Conservation (phyloP, 495 filamentous ascomycete species). For the Xanthoparmelia taractica region DNA sequence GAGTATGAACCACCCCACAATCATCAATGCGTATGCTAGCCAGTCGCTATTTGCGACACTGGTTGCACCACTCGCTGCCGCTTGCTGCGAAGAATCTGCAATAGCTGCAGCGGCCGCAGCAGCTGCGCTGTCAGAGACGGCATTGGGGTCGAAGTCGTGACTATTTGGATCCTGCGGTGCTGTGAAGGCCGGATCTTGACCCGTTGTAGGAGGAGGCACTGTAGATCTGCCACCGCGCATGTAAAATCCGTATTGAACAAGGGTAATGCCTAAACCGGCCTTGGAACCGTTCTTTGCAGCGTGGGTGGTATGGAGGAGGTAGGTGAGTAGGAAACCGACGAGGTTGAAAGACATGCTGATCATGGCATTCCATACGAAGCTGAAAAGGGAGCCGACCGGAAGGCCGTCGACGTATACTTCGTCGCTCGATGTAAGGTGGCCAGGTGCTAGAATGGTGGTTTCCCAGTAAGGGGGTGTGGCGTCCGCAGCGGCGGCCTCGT, state of each 20-base stretch:
- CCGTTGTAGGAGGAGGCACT: conserved; percentile 43
- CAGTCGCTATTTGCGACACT: conserved; percentile 61
- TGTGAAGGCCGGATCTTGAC: conserved; percentile 46
- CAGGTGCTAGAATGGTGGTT: conserved; percentile 91
- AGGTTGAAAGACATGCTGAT: conserved; percentile 98
- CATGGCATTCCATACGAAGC: conserved; percentile 97
- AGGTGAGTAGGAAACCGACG: conserved; percentile 94
- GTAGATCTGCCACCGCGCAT: conserved; percentile 61
- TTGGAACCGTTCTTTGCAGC: conserved; percentile 95
- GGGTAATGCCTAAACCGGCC: conserved; percentile 86
- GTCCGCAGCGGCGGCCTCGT: conserved; percentile 97
- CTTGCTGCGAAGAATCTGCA: conserved; percentile 21
- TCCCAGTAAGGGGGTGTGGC: conserved; percentile 98
- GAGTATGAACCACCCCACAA: conserved; percentile 95
- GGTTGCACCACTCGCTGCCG: conserved; percentile 31
- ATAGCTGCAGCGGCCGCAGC: conserved; percentile 32
- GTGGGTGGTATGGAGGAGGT: conserved; percentile 94
- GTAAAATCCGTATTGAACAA: conserved; percentile 94
- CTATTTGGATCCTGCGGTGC: conserved; percentile 78
- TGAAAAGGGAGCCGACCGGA: conserved; percentile 90
- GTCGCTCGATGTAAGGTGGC: conserved; percentile 60
- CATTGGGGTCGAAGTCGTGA: conserved; percentile 75
- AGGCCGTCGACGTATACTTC: conserved; percentile 96
- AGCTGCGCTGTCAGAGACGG: conserved; percentile 41
- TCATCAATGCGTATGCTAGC: conserved; percentile 91